Percentiles rank a stretch among this genome's conserved stretches.
Evolutionary conservation across 2,329 filamentous ascomycete species (phyloP).

Genomic region (Mariannaea elegans): DNA sequence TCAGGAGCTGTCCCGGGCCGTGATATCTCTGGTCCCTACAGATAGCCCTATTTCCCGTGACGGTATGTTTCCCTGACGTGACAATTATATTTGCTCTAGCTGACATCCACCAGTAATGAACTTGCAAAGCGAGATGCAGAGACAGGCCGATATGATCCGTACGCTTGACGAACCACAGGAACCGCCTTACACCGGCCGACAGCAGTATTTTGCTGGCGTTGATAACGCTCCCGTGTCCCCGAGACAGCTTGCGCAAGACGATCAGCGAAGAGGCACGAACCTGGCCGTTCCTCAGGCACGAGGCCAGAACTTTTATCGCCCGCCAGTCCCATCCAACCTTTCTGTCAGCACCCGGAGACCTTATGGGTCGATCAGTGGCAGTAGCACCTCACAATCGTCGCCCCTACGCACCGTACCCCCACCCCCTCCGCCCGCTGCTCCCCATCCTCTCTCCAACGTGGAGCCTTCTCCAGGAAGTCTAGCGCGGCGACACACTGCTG

Average conservation of each 20-base stretch:
- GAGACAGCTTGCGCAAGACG: constrained; percentile 85
- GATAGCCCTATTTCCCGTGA: constrained; percentile 85
- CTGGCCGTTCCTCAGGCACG: constrained; percentile 69
- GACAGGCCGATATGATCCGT: constrained; percentile 66
- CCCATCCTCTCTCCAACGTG: constrained; percentile 72
- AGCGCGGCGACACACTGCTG: constrained; percentile 88
- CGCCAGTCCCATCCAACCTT: constrained; percentile 83
- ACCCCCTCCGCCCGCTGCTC: constrained; percentile 69
- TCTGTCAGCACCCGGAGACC: constrained; percentile 78
- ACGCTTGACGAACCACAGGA: constrained; percentile 74
- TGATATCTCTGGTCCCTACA: constrained; percentile 77
- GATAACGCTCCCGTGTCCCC: constrained; percentile 87
- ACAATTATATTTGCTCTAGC: constrained; percentile 56
- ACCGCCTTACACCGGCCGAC: constrained; percentile 71
- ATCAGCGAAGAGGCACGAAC: constrained; percentile 78
- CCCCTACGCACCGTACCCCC: constrained; percentile 75
- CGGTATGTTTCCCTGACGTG: constrained; percentile 63
- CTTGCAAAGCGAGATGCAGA: constrained; percentile 68
- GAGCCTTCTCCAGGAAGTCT: constrained; percentile 74
- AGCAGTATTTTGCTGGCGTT: constrained; percentile 71
- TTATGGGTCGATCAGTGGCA: constrained; percentile 87
- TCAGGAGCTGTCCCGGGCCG: constrained; percentile 80
- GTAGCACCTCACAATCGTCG: constrained; percentile 70
- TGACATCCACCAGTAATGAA: constrained; percentile 55
- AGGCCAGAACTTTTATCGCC: constrained; percentile 72